A percentile compares a stretch with the other conserved stretches of the same genome.
Evolutionary conservation across 1,284 basidiomycete species (phyloP).

Genomic region (Rhizoctonia solani): DNA sequence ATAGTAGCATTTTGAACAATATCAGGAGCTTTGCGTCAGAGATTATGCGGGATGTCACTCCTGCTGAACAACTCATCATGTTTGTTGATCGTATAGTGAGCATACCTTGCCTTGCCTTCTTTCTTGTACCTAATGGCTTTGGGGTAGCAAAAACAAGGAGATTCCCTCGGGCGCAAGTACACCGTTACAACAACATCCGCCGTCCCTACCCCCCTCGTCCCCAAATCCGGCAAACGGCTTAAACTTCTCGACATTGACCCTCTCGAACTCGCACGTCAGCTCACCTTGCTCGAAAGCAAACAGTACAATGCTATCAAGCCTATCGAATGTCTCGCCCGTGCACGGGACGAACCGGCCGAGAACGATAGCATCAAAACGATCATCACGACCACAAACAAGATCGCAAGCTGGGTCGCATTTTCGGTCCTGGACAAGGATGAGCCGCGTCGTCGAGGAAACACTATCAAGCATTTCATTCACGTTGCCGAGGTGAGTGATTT

Average conservation of each 20-base stretch:
- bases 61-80: constrained; percentile 71
- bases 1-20: constrained; percentile 71
- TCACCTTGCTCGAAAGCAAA: constrained; percentile 90
- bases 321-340: constrained; percentile 87
- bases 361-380: constrained; percentile 85
- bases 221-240: constrained; percentile 60
- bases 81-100: constrained; percentile 78
- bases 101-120: constrained; percentile 41
- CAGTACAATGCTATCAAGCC: constrained; percentile 89
- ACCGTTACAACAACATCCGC: constrained; percentile 56
- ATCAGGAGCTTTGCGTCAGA: constrained; percentile 77
- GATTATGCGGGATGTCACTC: constrained; percentile 63
- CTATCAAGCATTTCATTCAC: constrained; percentile 91
- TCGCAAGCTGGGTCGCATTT: constrained; percentile 94
- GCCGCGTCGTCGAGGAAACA: constrained; percentile 75
- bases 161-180: constrained; percentile 51
- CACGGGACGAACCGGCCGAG: constrained; percentile 67
- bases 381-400: constrained; percentile 92
- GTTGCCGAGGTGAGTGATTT: constrained; percentile 81
- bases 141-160: constrained; percentile 64
- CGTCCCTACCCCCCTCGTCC: constrained; percentile 68
- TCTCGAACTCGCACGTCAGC: constrained; percentile 88
- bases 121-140: not conserved
- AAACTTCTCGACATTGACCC: constrained; percentile 89
- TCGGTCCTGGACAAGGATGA: constrained; percentile 85